Percentiles rank a stretch among this genome's conserved stretches.
phyloP scores from a whole-genome alignment of 2,329 filamentous ascomycete species.

The Fusarium cyanostomum region DNA sequence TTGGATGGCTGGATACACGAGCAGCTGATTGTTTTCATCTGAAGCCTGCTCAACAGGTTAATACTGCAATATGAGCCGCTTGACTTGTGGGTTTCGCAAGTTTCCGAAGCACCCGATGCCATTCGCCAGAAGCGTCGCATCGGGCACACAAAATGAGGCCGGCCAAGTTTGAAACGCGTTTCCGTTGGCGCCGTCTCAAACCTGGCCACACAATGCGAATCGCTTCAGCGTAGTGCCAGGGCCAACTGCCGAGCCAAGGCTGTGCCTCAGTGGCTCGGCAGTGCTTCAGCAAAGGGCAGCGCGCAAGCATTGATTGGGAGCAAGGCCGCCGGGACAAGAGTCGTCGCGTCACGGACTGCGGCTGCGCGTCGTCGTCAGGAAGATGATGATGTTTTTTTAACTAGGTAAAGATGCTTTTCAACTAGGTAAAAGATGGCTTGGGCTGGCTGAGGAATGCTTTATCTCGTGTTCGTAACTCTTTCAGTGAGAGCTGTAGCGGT shows the following conservation, averaged over 20 bases:
- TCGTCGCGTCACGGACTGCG: constrained; percentile 28
- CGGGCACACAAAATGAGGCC: constrained; percentile 4
- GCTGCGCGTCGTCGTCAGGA: constrained; percentile 4
- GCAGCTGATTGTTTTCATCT: not conserved
- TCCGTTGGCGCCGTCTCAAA: not conserved
- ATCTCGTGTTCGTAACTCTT: constrained; percentile 19
- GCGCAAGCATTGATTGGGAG: constrained; percentile 1
- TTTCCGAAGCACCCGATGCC: not conserved
- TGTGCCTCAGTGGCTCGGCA: constrained; percentile 16
- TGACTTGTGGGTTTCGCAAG: not conserved
- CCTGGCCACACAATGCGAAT: too few relatives aligned
- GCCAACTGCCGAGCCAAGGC: constrained; percentile 38
- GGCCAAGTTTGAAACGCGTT: constrained; percentile 21
- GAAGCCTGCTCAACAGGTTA: not conserved
- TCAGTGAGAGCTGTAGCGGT: not conserved
- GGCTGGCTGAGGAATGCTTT: constrained; percentile 14
- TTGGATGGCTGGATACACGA: not conserved
- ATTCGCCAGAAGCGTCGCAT: too few relatives aligned
- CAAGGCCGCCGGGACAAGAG: constrained; percentile 4
- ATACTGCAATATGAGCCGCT: not conserved
- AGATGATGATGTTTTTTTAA: constrained; percentile 23
- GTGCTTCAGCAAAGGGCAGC: constrained; percentile 15
- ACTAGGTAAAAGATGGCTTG: constrained; percentile 2
- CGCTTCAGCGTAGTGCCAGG: too few relatives aligned
- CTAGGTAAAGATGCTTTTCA: too few relatives aligned